Conservation (phyloP, 345 rosid genomes). For the Bruguiera gymnorhiza region DNA sequence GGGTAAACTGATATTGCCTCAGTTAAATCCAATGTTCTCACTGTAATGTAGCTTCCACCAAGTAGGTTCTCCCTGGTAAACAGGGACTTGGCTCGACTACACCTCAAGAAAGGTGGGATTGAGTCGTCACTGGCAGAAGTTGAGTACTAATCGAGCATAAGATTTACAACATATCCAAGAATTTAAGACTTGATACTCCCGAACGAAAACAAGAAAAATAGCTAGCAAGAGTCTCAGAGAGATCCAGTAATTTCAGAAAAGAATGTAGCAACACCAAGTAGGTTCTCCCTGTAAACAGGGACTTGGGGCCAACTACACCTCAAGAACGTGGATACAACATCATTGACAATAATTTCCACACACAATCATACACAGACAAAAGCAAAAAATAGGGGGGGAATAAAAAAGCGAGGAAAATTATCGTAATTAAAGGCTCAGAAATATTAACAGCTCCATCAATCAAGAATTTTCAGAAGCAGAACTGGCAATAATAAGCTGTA, state of each 20-base stretch:
- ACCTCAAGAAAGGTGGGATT: slow-evolving; percentile 20
- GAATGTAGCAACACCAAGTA: slow-evolving; percentile 38
- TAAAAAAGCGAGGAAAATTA: not conserved
- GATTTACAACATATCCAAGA: too few species aligned
- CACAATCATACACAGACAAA: not conserved
- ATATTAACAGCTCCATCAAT: slow-evolving; percentile 64
- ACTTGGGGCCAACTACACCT: slow-evolving; percentile 55
- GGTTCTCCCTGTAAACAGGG: slow-evolving; percentile 61
- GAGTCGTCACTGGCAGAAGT: slow-evolving; percentile 19
- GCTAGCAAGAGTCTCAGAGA: slow-evolving; percentile 30
- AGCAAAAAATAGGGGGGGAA: too few species aligned
- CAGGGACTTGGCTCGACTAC: slow-evolving; percentile 33
- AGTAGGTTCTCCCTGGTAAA: slow-evolving; percentile 38
- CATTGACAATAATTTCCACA: not conserved
- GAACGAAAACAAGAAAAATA: too few species aligned
- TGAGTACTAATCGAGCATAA: slow-evolving; percentile 18
- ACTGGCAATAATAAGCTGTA: slow-evolving; percentile 87
- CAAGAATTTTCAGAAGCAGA: slow-evolving; percentile 96
- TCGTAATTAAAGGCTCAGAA: slow-evolving; percentile 44
- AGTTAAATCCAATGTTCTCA: slow-evolving; percentile 22
- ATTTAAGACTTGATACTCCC: too few species aligned
- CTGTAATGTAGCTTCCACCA: slow-evolving; percentile 26
- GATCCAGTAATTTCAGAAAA: slow-evolving; percentile 31
- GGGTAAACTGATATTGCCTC: slow-evolving; percentile 21
- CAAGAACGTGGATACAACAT: slow-evolving; percentile 17